Conservation (phyloP, 2,329 filamentous ascomycete genomes). For the Phyllosticta citriasiana region DNA sequence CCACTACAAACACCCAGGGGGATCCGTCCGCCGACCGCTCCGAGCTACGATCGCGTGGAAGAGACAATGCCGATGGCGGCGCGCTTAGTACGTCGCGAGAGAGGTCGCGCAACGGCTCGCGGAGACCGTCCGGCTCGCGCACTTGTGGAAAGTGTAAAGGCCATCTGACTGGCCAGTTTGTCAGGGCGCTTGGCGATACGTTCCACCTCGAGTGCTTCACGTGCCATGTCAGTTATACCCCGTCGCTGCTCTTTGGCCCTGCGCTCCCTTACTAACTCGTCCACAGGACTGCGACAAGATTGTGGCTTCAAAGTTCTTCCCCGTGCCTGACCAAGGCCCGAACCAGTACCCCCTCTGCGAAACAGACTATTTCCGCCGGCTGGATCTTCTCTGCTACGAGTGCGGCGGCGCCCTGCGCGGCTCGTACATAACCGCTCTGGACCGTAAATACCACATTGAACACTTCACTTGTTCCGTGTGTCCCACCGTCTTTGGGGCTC, state of each 20-base stretch:
- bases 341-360: slow-evolving; percentile 93
- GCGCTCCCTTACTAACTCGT: slow-evolving; percentile 9
- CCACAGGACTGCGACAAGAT: slow-evolving; percentile 87
- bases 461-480: slow-evolving; percentile 98
- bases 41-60: slow-evolving; percentile 12
- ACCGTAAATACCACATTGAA: slow-evolving; percentile 97
- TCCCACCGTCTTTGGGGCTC: slow-evolving; percentile 92
- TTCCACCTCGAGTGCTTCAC: slow-evolving; percentile 98
- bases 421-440: slow-evolving; percentile 94
- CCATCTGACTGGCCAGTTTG: slow-evolving; percentile 86
- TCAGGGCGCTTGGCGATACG: slow-evolving; percentile 83
- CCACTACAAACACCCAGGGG: not conserved
- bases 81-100: slow-evolving; percentile 19
- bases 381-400: slow-evolving; percentile 82
- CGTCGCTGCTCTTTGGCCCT: slow-evolving; percentile 6
- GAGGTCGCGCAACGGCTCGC: slow-evolving; percentile 22
- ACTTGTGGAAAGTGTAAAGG: slow-evolving; percentile 77
- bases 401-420: slow-evolving; percentile 88
- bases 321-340: slow-evolving; percentile 81
- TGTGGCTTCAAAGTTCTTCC: slow-evolving; percentile 98
- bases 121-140: slow-evolving; percentile 27
- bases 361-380: slow-evolving; percentile 89
- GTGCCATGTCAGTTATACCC: slow-evolving; percentile 60
- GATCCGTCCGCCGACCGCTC: slow-evolving; percentile 12
- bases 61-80: slow-evolving; percentile 19